A percentile compares a stretch with the other conserved stretches of the same genome.
These are phyloP conservation scores for Cercospora janseana DNA, from an alignment of 2,329 filamentous ascomycete species.

Conservation along the genomic window DNA sequence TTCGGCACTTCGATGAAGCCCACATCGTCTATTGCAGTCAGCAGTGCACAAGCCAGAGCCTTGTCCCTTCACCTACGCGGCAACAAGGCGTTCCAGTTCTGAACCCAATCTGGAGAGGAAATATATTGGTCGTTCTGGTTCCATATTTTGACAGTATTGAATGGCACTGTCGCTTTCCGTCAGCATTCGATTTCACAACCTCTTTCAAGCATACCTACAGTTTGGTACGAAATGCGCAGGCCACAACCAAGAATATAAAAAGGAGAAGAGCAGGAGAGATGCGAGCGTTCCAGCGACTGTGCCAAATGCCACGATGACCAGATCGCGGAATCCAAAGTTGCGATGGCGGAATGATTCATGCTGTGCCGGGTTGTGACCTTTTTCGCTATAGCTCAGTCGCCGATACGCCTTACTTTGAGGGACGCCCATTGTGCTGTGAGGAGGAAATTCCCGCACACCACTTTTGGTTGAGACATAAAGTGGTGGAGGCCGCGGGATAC, in stretches of 20 bases:
- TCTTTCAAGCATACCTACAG: background rate
- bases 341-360: background rate
- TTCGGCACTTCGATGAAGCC: conserved; percentile 13
- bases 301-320: background rate
- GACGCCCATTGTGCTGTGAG: background rate
- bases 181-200: background rate
- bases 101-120: background rate
- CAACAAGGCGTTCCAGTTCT: conserved; percentile 5
- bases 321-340: conserved; percentile 5
- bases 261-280: background rate
- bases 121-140: conserved; percentile 10
- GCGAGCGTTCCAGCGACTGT: conserved; percentile 1
- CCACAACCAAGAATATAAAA: background rate
- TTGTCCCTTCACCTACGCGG: background rate
- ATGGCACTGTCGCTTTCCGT: background rate
- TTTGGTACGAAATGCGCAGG: background rate
- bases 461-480: too few relatives aligned
- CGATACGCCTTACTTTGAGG: conserved; percentile 7
- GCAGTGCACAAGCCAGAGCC: background rate
- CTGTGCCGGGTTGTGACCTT: background rate
- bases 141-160: conserved; percentile 6
- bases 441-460: too few relatives aligned
- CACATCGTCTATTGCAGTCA: background rate
- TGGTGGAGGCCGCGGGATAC: too few relatives aligned
- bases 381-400: conserved; percentile 6